A percentile compares a stretch with the other conserved stretches of the same genome.
These are phyloP conservation scores for Pichia manshurica DNA, from an alignment of 805 yeast species.

Conservation along the genomic window DNA sequence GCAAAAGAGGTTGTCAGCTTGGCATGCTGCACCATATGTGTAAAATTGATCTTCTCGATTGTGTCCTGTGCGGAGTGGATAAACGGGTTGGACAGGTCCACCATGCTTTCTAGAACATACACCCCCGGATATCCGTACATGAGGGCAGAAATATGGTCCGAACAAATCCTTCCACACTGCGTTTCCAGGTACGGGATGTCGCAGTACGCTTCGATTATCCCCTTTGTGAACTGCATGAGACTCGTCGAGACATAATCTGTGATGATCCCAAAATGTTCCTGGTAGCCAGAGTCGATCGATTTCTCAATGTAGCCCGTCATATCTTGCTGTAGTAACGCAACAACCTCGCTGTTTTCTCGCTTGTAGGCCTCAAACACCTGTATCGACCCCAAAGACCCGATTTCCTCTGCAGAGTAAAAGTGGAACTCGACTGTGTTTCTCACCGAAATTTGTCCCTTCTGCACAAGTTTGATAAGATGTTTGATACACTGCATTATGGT, in stretches of 20 bases:
- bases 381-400: conserved; percentile 80
- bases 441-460: conserved; percentile 18
- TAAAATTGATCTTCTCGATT: conserved; percentile 68
- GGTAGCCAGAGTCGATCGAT: conserved; percentile 42
- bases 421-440: conserved; percentile 83
- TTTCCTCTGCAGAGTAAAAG: conserved; percentile 94
- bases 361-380: conserved; percentile 62
- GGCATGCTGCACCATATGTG: conserved; percentile 75
- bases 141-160: conserved; percentile 85
- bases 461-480: conserved; percentile 35
- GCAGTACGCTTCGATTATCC: conserved; percentile 57
- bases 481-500: conserved; percentile 73
- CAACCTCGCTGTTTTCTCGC: conserved; percentile 44
- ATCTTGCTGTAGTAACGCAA: conserved; percentile 89
- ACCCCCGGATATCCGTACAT: conserved; percentile 81
- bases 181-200: conserved; percentile 68
- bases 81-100: conserved; percentile 56
- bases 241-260: conserved; percentile 56
- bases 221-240: conserved; percentile 56
- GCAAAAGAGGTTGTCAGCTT: conserved; percentile 71
- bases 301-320: conserved; percentile 78
- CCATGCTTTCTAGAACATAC: conserved; percentile 73
- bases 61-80: conserved; percentile 81
- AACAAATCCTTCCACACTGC: conserved; percentile 85
- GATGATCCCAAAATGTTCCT: conserved; percentile 74